Evolutionary conservation across 306 rosid species (phyloP), one percentile per base, ranked within the genome.

Genomic region (Casuarina cunninghamiana): DNA sequence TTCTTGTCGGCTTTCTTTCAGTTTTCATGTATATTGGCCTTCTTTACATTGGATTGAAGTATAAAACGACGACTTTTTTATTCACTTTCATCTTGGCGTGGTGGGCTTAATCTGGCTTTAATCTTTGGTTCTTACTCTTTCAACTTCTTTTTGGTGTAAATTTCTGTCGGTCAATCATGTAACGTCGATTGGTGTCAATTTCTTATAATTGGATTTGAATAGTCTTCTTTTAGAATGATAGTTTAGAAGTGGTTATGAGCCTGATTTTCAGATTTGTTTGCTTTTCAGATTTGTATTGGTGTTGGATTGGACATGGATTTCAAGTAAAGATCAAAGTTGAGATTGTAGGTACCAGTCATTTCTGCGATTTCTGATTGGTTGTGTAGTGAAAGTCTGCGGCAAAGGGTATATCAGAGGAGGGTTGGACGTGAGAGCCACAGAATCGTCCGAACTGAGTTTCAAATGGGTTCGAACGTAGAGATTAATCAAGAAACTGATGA

Each of bases 381-480:
- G 78, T 57, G 78, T 78, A 69, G 38, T 69, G 70, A 57, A 83
- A 71, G 17, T 62, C 75, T 69, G 82, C 51, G 81, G 55, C 32
- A 67, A 69, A 75, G 55, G 65, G 75, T 55, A 26, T 38, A 68
- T 19, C 80, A 75, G 82, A 37, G 53, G 53, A 72, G 85, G 50
- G 65, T 77, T 71, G 78, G 49, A 42, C 41, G 65, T 74, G 53
- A 74, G 46, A 58, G 66, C 77, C 81, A 44, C 68, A 69, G 42
- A 79, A 63, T 86, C 78, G 21, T 72, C 76, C 66, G 75, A 84
- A 83, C 45, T 76, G 42, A 58, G 79, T 45, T 69, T 75, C 46
- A 80, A 83, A 94, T 89, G 97, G 85, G 78, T 81, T 84, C 94
- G 73, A 80, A 88, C 82, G 90, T 72, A 32, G 97, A 90, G 69